Evolutionary conservation across 495 filamentous ascomycete species (phyloP), one percentile per base, ranked within the genome.

Genomic region (Neurospora terricola): DNA sequence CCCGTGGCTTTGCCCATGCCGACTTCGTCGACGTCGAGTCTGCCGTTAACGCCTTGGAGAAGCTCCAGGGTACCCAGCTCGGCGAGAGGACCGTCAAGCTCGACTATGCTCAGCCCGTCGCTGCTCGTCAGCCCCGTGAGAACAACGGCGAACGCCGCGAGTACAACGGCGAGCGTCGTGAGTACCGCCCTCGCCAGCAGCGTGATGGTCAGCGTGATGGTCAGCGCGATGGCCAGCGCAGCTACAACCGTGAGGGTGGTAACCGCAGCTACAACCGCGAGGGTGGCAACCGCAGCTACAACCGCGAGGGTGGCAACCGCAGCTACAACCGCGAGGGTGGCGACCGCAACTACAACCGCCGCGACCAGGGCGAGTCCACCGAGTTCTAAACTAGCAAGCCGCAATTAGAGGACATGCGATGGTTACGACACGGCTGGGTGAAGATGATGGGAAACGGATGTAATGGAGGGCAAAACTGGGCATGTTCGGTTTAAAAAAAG

Each of bases 1-100:
- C 92, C 21, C 88, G 93, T 75, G 96, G 96, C 68, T 99, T 97
- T 78, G 91, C 90, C 11, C 96, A 98, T 79, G 92, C 90, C 27
- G 95, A 98, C 77, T 99, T 99, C 79, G 72, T 85, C 23, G 88
- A 92, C 77, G 75, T 90, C 12, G 81, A 87, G 71, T 87, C 86
- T 48, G 93, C 95, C 12, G 73, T 80, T 59, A 80, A 78, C 36
- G 94, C 87, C 0, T 83, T 80, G 75, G 86, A 89, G 66, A 78
- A 85, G 45, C 84, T 98, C 36, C 39, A 77, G n/a, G 81, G 80
- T 3, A 87, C 86, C 79, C 79, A 84, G 54, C 81, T 96, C 7
- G 89, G 90, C 77, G 92, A 90, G 62, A 87, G 94, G 62, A 76
- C 76, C 12, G 82, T 98, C 75, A 85, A 84, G 38, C 72, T 97